phyloP scores from a whole-genome alignment of 2,329 filamentous ascomycete genomes.

The Rutstroemia sp. region DNA sequence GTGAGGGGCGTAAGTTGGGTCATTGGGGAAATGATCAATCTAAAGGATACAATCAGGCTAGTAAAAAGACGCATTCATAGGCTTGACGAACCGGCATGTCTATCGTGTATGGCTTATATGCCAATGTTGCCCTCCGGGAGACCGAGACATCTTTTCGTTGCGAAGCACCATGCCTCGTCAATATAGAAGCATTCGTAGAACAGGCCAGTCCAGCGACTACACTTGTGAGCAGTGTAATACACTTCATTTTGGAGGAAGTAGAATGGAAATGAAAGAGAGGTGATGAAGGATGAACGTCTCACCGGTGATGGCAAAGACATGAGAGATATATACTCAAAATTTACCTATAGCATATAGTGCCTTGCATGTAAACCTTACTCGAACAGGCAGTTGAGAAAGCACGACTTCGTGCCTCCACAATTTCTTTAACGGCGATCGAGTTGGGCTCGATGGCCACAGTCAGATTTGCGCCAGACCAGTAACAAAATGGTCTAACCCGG shows the following conservation, averaged over 20 bases:
- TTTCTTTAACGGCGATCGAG: not conserved
- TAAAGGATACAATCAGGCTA: constrained; percentile 16
- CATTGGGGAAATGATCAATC: constrained; percentile 41
- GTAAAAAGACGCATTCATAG: not conserved
- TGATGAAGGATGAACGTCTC: not conserved
- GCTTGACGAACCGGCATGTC: constrained; percentile 16
- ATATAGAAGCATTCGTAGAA: constrained; percentile 3
- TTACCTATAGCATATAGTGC: not conserved
- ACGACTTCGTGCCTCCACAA: not conserved
- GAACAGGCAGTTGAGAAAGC: constrained; percentile 7
- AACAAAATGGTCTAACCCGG: not conserved
- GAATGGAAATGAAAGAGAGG: not conserved
- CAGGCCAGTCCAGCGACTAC: constrained; percentile 1
- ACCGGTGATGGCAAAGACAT: not conserved
- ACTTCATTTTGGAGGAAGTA: constrained; percentile 3
- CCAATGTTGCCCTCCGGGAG: not conserved
- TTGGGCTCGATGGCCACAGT: not conserved
- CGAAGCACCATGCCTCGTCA: constrained; percentile 1
- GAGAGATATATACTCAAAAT: not conserved
- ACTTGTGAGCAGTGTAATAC: constrained; percentile 1
- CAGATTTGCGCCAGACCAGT: not conserved
- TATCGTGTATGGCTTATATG: constrained; percentile 13
- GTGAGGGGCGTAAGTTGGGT: constrained; percentile 34
- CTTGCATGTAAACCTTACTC: constrained; percentile 3
- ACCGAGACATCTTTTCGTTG: not conserved